These are phyloP conservation scores for Kuraishia cidri DNA, from an alignment of 805 yeast species.

Conservation along the genomic window DNA sequence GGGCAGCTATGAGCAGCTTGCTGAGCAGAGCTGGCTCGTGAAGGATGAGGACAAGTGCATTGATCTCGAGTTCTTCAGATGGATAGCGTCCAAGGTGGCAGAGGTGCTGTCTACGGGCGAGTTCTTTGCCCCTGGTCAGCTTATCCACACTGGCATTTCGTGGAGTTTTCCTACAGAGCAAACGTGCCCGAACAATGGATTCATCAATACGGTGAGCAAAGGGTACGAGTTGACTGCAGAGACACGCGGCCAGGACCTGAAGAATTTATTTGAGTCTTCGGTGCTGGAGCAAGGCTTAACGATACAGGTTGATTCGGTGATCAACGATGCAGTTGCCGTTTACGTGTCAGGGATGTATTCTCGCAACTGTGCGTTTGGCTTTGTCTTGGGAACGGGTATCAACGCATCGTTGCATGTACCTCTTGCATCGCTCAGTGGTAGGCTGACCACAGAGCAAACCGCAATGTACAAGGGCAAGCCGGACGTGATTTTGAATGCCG, in stretches of 20 bases:
- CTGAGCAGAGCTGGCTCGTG: constrained; percentile 25
- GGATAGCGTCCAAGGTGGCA: constrained; percentile 25
- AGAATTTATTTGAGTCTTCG: constrained; percentile 26
- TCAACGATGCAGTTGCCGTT: constrained; percentile 64
- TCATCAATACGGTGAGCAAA: constrained; percentile 48
- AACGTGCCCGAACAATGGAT: constrained; percentile 30
- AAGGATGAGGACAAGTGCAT: constrained; percentile 28
- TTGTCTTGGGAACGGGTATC: constrained; percentile 65
- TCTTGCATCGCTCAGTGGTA: neutral
- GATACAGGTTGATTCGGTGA: constrained; percentile 32
- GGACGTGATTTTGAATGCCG: constrained; percentile 34
- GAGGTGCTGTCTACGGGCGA: constrained; percentile 13
- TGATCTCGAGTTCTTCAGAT: constrained; percentile 29
- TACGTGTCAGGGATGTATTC: constrained; percentile 38
- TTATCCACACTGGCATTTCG: constrained; percentile 34
- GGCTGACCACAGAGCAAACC: constrained; percentile 11
- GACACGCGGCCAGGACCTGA: constrained; percentile 29
- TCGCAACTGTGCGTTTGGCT: constrained; percentile 31
- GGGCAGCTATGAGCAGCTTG: constrained; percentile 4
- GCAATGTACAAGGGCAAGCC: constrained; percentile 9
- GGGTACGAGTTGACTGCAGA: constrained; percentile 42
- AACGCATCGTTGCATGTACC: constrained; percentile 38
- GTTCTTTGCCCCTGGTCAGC: constrained; percentile 4
- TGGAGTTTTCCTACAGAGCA: constrained; percentile 51
- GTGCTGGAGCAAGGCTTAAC: constrained; percentile 16